Evolutionary conservation across 768 basidiomycete species (phyloP), one percentile per base, ranked within the genome.

Genomic region (Amanita jacksonii): DNA sequence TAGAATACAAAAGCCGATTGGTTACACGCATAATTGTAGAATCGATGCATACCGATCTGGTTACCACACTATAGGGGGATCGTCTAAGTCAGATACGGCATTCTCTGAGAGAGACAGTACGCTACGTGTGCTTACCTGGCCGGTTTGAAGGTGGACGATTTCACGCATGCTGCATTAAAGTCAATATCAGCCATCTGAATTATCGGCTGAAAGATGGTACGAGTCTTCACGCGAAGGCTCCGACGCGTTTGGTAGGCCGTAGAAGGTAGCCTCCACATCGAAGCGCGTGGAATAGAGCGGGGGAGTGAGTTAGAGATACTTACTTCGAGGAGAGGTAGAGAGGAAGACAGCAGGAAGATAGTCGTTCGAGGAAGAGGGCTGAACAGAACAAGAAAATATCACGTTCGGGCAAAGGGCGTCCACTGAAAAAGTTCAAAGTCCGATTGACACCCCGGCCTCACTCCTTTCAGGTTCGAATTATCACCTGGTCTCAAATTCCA

Each of bases 81-180:
- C 16, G 16, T 36, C 8, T 51, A 51, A 43, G 57, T 54, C 49
- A 51, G 59, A 57, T 52, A 53, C 45, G 54, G 7, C 12, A 41
- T 62, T 55, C 54, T 62, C 55, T 49, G 55, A 48, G 34, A 33
- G 20, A 45, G 32, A 46, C 28, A 43, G 23, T 8, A 43, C 38
- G 10, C n/a, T 20, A 27, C 30, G 24, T 55, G 34, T 40, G 67
- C 81, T 57, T 58, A 90, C 90, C 80, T 96, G 94, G 72, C 94
- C 94, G 52, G 94, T 97, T 68, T 98, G 94, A 60, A 98, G 81
- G 72, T 98, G 94, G 64, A 98, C 93, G 69, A 98, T 97, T 82
- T 98, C 93, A 75, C 93, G 88, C 88, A 90, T 91, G 75, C 87
- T 90, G 55, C 34, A 60, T 55, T 51, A 8, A 58, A 59, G 43